Percentiles rank a stretch among this genome's conserved stretches.
Conservation (phyloP, 805 yeast species). For the Nakazawaea sp. region DNA sequence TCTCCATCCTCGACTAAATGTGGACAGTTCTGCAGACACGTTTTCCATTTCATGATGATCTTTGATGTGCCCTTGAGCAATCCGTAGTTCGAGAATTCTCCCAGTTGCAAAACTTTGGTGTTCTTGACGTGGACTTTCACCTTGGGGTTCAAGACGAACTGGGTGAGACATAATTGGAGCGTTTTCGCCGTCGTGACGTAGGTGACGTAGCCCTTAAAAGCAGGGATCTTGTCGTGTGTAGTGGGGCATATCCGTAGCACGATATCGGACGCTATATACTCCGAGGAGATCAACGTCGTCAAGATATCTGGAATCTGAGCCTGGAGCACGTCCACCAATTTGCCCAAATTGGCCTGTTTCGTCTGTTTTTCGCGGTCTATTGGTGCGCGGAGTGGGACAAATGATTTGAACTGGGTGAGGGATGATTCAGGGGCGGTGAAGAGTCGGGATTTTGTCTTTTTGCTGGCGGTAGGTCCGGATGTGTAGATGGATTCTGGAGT, state of each 20-base stretch:
- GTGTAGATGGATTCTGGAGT: too few species aligned
- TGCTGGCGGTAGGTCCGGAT: too few species aligned
- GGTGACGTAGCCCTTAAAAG: conserved; percentile 45
- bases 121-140: conserved; percentile 47
- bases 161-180: conserved; percentile 44
- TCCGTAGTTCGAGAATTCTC: conserved; percentile 1
- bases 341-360: conserved; percentile 46
- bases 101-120: conserved; percentile 16
- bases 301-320: conserved; percentile 44
- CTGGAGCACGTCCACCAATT: conserved; percentile 41
- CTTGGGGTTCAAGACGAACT: conserved; percentile 46
- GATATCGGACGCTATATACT: conserved; percentile 37
- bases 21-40: conserved; percentile 44
- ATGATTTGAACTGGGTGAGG: too few species aligned
- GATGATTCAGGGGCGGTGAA: too few species aligned
- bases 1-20: conserved; percentile 29
- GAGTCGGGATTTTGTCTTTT: too few species aligned
- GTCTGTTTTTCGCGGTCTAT: conserved; percentile 17
- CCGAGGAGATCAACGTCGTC: conserved; percentile 34
- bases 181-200: conserved; percentile 54
- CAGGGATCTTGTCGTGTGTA: conserved; percentile 47
- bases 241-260: conserved; percentile 51
- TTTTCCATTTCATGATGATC: conserved; percentile 48
- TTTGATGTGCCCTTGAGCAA: conserved; percentile 34
- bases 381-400: too few species aligned